phyloP scores from a whole-genome alignment of 2,329 filamentous ascomycete genomes.

The Endoconidiophora laricicola region DNA sequence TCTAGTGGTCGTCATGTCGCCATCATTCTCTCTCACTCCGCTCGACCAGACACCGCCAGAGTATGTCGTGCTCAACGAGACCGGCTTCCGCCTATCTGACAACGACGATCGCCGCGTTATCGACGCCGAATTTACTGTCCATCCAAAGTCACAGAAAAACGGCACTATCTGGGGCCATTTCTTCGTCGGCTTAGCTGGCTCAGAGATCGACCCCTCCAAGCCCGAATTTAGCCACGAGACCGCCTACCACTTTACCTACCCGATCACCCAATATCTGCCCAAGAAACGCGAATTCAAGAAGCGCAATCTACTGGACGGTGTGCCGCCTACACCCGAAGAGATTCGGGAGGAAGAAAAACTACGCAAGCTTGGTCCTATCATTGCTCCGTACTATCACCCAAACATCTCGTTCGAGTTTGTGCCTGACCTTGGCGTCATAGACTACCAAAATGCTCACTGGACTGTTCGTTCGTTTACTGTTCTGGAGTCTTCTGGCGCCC shows the following conservation, averaged over 20 bases:
- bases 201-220: constrained; percentile 57
- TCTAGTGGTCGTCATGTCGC: constrained; percentile 69
- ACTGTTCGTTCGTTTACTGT: constrained; percentile 62
- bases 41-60: constrained; percentile 49
- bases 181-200: constrained; percentile 64
- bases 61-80: constrained; percentile 62
- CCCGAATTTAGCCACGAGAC: constrained; percentile 55
- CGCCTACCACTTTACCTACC: constrained; percentile 70
- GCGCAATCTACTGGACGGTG: constrained; percentile 60
- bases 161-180: constrained; percentile 92
- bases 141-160: constrained; percentile 69
- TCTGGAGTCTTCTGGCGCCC: constrained; percentile 62
- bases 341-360: constrained; percentile 36
- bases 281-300: constrained; percentile 86
- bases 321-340: constrained; percentile 23
- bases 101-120: constrained; percentile 62
- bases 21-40: constrained; percentile 51
- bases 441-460: constrained; percentile 50
- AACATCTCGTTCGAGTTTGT: constrained; percentile 85
- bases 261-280: constrained; percentile 74
- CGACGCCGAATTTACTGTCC: constrained; percentile 62
- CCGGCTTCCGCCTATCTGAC: constrained; percentile 61
- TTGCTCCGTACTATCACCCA: constrained; percentile 82
- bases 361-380: constrained; percentile 41
- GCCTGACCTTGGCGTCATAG: constrained; percentile 57